Percentiles rank a stretch among this genome's conserved stretches.
Conservation (phyloP, 257 asterid species). For the Fraxinus anomala region DNA sequence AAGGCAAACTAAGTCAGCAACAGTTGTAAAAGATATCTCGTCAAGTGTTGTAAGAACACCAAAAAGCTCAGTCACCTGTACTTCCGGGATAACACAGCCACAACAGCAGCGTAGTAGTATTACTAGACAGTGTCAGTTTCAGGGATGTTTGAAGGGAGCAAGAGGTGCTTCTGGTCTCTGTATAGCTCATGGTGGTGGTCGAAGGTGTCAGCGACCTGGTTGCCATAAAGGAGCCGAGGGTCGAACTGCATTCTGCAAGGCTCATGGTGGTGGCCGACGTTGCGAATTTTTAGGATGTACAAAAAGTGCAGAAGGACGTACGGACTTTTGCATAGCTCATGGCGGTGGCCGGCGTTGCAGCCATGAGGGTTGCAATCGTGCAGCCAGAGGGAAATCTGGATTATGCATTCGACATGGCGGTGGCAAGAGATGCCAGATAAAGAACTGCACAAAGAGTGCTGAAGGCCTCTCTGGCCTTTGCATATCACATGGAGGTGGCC, state of each 20-base stretch:
- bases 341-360: slow-evolving; percentile 62
- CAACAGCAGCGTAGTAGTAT: slow-evolving; percentile 38
- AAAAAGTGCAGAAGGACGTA: slow-evolving; percentile 54
- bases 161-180: slow-evolving; percentile 59
- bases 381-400: slow-evolving; percentile 58
- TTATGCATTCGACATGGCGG: slow-evolving; percentile 60
- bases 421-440: slow-evolving; percentile 52
- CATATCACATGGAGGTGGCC: not conserved
- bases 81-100: slow-evolving; percentile 45
- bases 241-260: slow-evolving; percentile 57
- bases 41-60: slow-evolving; percentile 35
- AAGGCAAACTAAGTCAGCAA: slow-evolving; percentile 27
- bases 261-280: slow-evolving; percentile 60
- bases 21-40: slow-evolving; percentile 35
- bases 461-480: slow-evolving; percentile 41
- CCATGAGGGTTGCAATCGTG: slow-evolving; percentile 43
- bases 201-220: slow-evolving; percentile 50
- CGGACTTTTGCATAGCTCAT: slow-evolving; percentile 52
- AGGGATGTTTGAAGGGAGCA: slow-evolving; percentile 54
- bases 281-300: slow-evolving; percentile 57
- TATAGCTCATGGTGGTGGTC: slow-evolving; percentile 58
- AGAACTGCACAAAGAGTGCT: slow-evolving; percentile 49
- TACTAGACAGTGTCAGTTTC: slow-evolving; percentile 40
- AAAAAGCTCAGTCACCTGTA: slow-evolving; percentile 54
- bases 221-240: slow-evolving; percentile 59